Evolutionary conservation across 2,329 filamentous ascomycete species (phyloP), one percentile per base, ranked within the genome.

Genomic region (Nigrograna mackinnonii): DNA sequence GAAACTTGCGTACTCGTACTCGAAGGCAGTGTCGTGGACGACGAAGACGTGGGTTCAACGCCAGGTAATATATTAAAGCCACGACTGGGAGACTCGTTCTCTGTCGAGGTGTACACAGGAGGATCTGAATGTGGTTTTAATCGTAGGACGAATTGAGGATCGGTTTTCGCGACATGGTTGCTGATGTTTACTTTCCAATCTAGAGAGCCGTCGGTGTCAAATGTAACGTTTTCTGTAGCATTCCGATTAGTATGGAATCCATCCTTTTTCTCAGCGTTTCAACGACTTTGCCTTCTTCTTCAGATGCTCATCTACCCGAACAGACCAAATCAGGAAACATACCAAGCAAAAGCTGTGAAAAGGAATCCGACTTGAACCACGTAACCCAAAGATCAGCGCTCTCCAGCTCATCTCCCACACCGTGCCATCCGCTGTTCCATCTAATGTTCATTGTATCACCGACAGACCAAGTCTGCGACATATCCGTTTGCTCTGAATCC

Each of bases 71-170:
- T 14, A 4, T 16, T 33, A 18, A 46, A 46, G 7, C 37, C 43
- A 6, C 43, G 43, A 36, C 38, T 41, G n/a, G 38, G 35, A 9
- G 22, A 22, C 19, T 46, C 38, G n/a, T 41, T 46, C n/a, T 46
- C 13, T 7, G 34, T 46, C 22, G 11, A 5, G 6, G 38, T 46
- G 28, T 41, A 46, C 22, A 46, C 11, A 5, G 43, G 43, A 4
- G 43, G 43, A 16, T 37, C 26, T 7, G 43, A 22, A 16, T 46
- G 43, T 6, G 43, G 43, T 18, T 37, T 41, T 2, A 46, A 28
- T 9, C 43, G 32, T 12, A 46, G 22, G 12, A 46, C 43, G 34
- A 41, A 46, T 14, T 22, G 20, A 1, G n/a, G 4, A 18, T 37
- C 36, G 9, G 33, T 34, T 28, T 41, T 9, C 12, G 41, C 28